A percentile compares a stretch with the other conserved stretches of the same genome.
phyloP scores from a whole-genome alignment of 495 filamentous ascomycete species.

The Trichoderma erinaceum region DNA sequence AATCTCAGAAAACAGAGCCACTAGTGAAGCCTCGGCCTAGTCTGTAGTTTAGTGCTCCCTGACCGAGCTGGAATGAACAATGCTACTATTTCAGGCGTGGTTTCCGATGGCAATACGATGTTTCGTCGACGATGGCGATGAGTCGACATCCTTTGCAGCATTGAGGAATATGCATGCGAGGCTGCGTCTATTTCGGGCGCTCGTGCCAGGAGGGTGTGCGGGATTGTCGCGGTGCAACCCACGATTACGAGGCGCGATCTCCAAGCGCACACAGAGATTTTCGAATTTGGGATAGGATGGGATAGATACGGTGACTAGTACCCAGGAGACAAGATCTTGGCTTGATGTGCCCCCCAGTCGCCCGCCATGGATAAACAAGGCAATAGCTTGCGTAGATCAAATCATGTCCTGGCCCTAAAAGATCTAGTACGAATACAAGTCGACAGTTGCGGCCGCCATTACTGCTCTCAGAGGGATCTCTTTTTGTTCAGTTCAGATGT shows the following conservation, averaged over 20 bases:
- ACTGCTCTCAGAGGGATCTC: neutral
- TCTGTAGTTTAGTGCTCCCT: too few relatives aligned
- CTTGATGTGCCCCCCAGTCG: neutral
- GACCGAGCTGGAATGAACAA: neutral
- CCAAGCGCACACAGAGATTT: neutral
- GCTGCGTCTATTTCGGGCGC: slow-evolving; percentile 4
- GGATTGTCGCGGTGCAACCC: neutral
- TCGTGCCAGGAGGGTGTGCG: neutral
- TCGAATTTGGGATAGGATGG: neutral
- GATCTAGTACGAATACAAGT: too few relatives aligned
- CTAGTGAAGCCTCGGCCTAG: too few relatives aligned
- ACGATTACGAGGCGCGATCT: neutral
- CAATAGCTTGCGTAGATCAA: neutral
- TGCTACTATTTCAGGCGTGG: neutral
- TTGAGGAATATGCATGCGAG: neutral
- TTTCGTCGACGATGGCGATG: neutral
- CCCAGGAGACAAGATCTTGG: neutral
- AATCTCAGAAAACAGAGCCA: too few relatives aligned
- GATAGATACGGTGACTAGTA: neutral
- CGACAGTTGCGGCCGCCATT: too few relatives aligned
- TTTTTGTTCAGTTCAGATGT: neutral
- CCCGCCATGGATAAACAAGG: neutral
- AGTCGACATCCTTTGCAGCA: neutral
- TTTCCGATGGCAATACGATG: neutral
- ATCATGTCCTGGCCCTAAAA: neutral